These are phyloP conservation scores for Laburnicola sp. DNA, from an alignment of 2,329 filamentous ascomycete species.

Conservation along the genomic window DNA sequence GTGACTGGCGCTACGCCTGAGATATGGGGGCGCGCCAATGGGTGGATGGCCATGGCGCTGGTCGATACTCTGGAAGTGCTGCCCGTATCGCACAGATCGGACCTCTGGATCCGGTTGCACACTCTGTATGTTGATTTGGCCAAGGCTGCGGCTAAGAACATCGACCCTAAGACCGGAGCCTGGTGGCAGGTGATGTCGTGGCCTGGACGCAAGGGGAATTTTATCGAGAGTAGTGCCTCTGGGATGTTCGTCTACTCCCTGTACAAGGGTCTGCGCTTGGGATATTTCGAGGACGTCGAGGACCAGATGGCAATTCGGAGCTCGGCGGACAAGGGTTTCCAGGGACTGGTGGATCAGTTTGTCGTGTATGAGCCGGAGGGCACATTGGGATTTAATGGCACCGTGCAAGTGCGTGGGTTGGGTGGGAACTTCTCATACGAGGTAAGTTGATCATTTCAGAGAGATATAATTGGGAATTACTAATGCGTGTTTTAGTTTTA, in stretches of 20 bases:
- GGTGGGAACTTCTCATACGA: conserved; percentile 28
- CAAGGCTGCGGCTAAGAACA: conserved; percentile 45
- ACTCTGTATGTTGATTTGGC: conserved; percentile 7
- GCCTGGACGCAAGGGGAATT: conserved; percentile 56
- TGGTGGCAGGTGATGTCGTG: conserved; percentile 63
- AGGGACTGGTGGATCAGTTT: conserved; percentile 25
- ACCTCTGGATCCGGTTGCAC: neutral
- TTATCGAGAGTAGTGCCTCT: conserved; percentile 62
- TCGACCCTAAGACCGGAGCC: conserved; percentile 42
- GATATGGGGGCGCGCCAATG: conserved; percentile 59
- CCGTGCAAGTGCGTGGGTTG: conserved; percentile 33
- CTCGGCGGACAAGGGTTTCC: conserved; percentile 47
- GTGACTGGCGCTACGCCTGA: conserved; percentile 55
- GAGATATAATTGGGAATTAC: neutral
- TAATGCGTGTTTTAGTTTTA: neutral
- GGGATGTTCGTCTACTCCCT: conserved; percentile 62
- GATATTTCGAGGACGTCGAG: conserved; percentile 26
- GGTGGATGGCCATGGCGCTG: conserved; percentile 59
- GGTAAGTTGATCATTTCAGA: conserved; percentile 18
- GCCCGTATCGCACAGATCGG: neutral
- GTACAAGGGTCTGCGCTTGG: conserved; percentile 51
- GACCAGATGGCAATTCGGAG: conserved; percentile 8
- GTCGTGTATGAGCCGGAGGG: conserved; percentile 23
- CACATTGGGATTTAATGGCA: conserved; percentile 38
- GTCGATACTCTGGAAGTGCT: conserved; percentile 54